Conservation (phyloP, 169 alveolate species). For the Plasmodium malariae region DNA sequence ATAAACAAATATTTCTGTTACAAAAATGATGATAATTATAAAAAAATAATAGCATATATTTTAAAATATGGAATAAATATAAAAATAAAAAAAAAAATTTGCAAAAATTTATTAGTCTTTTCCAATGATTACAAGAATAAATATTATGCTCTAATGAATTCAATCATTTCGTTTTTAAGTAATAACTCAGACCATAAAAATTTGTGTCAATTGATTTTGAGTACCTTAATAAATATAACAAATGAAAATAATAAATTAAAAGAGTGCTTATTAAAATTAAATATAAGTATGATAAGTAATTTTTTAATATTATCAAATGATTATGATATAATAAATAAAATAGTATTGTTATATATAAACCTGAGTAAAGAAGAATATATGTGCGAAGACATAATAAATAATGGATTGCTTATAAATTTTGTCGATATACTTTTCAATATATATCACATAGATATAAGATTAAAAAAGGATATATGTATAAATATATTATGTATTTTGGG, state of each 20-base stretch:
- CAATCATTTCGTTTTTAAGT: slow-evolving; percentile 23
- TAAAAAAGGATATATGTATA: slow-evolving; percentile 57
- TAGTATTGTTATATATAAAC: slow-evolving; percentile 34
- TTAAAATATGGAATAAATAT: slow-evolving; percentile 36
- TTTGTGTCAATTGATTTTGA: slow-evolving; percentile 23
- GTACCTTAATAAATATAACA: slow-evolving; percentile 58
- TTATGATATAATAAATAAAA: slow-evolving; percentile 14
- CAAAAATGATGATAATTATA: slow-evolving; percentile 37
- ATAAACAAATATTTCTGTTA: slow-evolving; percentile 19
- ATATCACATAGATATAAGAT: slow-evolving; percentile 13
- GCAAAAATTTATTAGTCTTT: slow-evolving; percentile 37
- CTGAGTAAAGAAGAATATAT: slow-evolving; percentile 41
- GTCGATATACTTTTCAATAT: slow-evolving; percentile 26
- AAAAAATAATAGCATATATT: slow-evolving; percentile 40
- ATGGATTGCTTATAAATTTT: slow-evolving; percentile 33
- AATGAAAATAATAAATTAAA: slow-evolving; percentile 37
- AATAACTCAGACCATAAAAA: slow-evolving; percentile 10
- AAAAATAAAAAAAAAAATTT: slow-evolving; percentile 51
- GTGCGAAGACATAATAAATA: slow-evolving; percentile 49
- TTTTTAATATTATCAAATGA: slow-evolving; percentile 41
- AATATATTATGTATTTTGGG: slow-evolving; percentile 60
- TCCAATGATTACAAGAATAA: slow-evolving; percentile 57
- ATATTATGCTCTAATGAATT: slow-evolving; percentile 31
- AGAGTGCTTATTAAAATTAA: slow-evolving; percentile 5
- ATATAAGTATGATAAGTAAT: slow-evolving; percentile 14